Evolutionary conservation across 331 rosid species (phyloP), one percentile per base, ranked within the genome.

Genomic region (Pyrus hybrid): DNA sequence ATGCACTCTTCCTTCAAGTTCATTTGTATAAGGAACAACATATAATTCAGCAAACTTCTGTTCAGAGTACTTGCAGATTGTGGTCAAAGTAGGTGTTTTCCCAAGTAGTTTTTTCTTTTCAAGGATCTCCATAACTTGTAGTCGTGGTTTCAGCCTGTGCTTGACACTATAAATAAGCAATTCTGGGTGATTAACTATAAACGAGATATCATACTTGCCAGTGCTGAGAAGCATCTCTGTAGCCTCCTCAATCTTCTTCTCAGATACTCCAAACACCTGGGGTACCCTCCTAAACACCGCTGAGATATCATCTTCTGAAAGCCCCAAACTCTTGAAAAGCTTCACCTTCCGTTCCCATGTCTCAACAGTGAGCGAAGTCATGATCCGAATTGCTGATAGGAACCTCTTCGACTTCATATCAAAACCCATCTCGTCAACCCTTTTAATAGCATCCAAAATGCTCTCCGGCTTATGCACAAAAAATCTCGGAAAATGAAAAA

Each of bases 271-370:
- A 72, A 82, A 74, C 33, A 74, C 83, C 26, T 17, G 70, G 3
- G 84, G 86, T 13, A 10, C 4, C 76, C 82, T 74, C 57, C 71
- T 70, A 32, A 85, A 79, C 11, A 73, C 45, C 5, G 0, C 18
- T 7, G 71, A 43, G 14, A 85, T 72, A 22, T 80, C 86, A 30
- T 62, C 65, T 8, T 85, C 63, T 5, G 79, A 37, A 58, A 76
- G 63, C 53, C 86, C 84, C 63, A 79, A 28, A 29, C 73, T 74
- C 71, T 33, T 56, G 45, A 81, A 85, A n/a, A 79, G 29, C 64
- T 85, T 67, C 84, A 79, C 18, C 67, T 85, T 82, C 54, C 41
- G n/a, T 20, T 76, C 76, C 86, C 86, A 85, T 21, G 51, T 82
- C 78, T 76, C 74, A 22, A 18, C 20, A 5, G 66, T 57, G 83